Conservation (phyloP, 306 rosid species). For the Datisca glomerata region DNA sequence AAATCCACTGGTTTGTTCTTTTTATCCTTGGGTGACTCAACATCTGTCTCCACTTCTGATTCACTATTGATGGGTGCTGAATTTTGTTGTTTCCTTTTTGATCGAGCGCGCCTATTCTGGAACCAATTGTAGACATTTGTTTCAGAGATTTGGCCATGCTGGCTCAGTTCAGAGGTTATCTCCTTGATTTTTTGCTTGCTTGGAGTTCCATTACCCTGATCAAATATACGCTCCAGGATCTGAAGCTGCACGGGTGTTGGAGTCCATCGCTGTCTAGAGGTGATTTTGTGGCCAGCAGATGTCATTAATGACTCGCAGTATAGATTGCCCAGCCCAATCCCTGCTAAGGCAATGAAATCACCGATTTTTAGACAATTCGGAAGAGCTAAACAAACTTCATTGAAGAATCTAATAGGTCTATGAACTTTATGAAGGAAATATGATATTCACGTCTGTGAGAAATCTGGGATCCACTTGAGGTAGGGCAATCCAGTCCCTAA, state of each 20-base stretch:
- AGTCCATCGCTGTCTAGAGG: slow-evolving; percentile 96
- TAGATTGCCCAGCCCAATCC: slow-evolving; percentile 67
- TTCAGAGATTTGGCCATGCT: slow-evolving; percentile 91
- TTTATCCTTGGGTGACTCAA: slow-evolving; percentile 79
- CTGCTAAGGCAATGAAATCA: slow-evolving; percentile 22
- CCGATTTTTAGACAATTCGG: too few species aligned
- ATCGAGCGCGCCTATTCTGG: slow-evolving; percentile 93
- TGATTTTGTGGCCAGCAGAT: slow-evolving; percentile 73
- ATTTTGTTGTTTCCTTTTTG: slow-evolving; percentile 75
- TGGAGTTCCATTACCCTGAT: slow-evolving; percentile 89
- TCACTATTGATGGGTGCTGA: slow-evolving; percentile 38
- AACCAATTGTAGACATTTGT: slow-evolving; percentile 95
- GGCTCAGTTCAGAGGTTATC: slow-evolving; percentile 71
- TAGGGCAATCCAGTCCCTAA: too few species aligned
- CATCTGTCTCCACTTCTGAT: slow-evolving; percentile 82
- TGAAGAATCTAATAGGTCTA: too few species aligned
- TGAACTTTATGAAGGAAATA: too few species aligned
- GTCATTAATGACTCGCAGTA: slow-evolving; percentile 78
- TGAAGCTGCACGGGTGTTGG: slow-evolving; percentile 85
- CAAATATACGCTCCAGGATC: slow-evolving; percentile 80
- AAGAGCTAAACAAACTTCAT: too few species aligned
- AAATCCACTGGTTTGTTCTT: slow-evolving; percentile 57
- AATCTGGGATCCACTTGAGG: too few species aligned
- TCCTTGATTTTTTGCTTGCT: slow-evolving; percentile 93
- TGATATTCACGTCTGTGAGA: too few species aligned